Evolutionary conservation across 2,329 filamentous ascomycete genomes (phyloP), one percentile per base, ranked within the genome.

Genomic region (Aspergillus intermedius): DNA sequence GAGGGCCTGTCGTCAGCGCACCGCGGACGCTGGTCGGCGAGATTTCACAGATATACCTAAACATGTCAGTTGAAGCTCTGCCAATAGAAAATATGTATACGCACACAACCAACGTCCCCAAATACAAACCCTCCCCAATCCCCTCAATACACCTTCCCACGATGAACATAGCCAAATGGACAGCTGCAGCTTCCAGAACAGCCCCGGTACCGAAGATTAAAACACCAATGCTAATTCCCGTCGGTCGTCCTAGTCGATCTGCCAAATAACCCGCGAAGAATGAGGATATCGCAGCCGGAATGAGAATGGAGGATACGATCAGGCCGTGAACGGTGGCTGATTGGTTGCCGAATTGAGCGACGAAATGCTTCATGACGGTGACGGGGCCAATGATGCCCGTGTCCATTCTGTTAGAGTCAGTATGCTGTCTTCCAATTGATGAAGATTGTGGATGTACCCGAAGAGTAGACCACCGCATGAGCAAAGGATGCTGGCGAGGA

Each of bases 361-460:
- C 67, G 60, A 81, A 84, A 13, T 68, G 64, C 0, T 69, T 56
- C 81, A 84, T 84, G 2, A 74, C 72, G 0, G 80, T 83, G 0
- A 83, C 74, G 3, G 80, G 76, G 1, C 81, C 80, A 46, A 83
- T 80, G 22, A 73, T 77, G 8, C 79, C 78, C 0, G 79, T 79
- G 48, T 79, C 76, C 57, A 64, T 60, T 3, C 51, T 54, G 17
- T 17, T 17, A 21, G 28, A 25, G 35, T 39, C 19, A 39, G n/a
- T 8, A 13, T 30, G 1, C n/a, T 19, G n/a, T 7, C 5, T 17
- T 39, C 35, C 17, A 39, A 12, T 15, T 39, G 15, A 17, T 19
- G n/a, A 17, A 10, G 35, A 19, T 15, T 1, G n/a, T 19, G 13
- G 35, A 17, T 39, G 15, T 48, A 55, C 56, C 54, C 53, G 21